Conservation (phyloP, 257 asterid genomes). For the Cynanchum wilfordii region DNA sequence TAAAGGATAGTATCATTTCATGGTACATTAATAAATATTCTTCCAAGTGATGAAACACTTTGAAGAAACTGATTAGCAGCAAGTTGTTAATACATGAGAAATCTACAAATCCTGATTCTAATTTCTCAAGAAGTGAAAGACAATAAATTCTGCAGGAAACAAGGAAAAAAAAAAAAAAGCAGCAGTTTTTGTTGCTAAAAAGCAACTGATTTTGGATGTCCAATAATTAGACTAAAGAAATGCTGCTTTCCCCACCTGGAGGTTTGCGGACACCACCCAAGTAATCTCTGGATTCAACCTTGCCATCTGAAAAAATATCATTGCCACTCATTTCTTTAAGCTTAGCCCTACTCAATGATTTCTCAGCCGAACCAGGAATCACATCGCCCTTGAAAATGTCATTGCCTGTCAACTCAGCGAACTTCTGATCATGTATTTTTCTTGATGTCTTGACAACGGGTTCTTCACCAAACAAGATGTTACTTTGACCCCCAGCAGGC, state of each 20-base stretch:
- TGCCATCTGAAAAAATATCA: slow-evolving; percentile 71
- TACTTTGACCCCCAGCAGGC: slow-evolving; percentile 98
- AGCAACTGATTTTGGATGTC: not conserved
- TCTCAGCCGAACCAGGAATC: slow-evolving; percentile 70
- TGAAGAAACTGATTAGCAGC: not conserved
- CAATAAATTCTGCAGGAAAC: not conserved
- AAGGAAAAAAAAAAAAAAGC: not conserved
- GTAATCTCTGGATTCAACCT: slow-evolving; percentile 65
- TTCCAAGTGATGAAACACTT: slow-evolving; percentile 2
- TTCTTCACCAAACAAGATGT: slow-evolving; percentile 69
- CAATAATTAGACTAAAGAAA: slow-evolving; percentile 52
- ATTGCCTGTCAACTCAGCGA: slow-evolving; percentile 80
- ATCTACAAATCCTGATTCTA: slow-evolving; percentile 9
- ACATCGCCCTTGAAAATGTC: slow-evolving; percentile 85
- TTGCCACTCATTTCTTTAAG: slow-evolving; percentile 85
- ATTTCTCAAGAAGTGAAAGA: not conserved
- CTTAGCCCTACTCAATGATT: slow-evolving; percentile 76
- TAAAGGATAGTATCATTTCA: not conserved
- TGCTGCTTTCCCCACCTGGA: slow-evolving; percentile 93
- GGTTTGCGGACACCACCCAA: slow-evolving; percentile 88
- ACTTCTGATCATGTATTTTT: slow-evolving; percentile 81
- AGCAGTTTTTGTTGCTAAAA: not conserved
- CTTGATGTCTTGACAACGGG: slow-evolving; percentile 53
- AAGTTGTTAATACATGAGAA: not conserved
- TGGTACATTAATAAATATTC: not conserved